Conservation (phyloP, 1,139 yeast genomes). For the Nakaseomyces uthaithaninus region DNA sequence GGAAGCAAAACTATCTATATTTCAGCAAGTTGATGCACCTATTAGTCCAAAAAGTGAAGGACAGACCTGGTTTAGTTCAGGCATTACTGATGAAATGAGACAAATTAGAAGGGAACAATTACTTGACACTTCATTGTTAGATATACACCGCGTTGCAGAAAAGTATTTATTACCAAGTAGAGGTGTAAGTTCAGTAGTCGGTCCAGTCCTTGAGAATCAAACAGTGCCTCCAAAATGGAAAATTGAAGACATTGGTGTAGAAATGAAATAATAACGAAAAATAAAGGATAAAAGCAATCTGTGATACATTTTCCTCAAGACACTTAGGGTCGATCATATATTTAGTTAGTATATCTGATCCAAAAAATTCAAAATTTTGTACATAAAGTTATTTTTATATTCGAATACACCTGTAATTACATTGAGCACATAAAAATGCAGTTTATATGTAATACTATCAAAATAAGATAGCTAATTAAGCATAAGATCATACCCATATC, state of each 20-base stretch:
- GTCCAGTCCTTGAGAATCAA: constrained; percentile 15
- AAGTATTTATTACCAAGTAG: constrained; percentile 11
- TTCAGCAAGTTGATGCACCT: constrained; percentile 91
- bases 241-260: constrained; percentile 9
- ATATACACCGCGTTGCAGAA: constrained; percentile 36
- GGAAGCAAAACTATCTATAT: constrained; percentile 82
- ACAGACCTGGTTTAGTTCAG: constrained; percentile 52
- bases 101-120: constrained; percentile 71
- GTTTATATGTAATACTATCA: not conserved
- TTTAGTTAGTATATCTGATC: too few species aligned
- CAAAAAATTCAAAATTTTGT: too few species aligned
- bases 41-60: constrained; percentile 76
- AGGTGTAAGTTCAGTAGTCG: constrained; percentile 22
- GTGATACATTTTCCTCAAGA: too few species aligned
- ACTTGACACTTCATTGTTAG: constrained; percentile 54
- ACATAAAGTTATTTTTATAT: too few species aligned
- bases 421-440: too few species aligned
- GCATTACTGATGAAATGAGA: constrained; percentile 69
- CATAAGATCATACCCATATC: constrained; percentile 39
- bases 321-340: too few species aligned
- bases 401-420: too few species aligned
- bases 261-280: not conserved
- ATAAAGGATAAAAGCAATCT: too few species aligned
- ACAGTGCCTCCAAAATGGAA: constrained; percentile 14
- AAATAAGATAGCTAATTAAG: not conserved